Conservation (phyloP, 116 monocot genomes). For the Phalaenopsis hybrid region DNA sequence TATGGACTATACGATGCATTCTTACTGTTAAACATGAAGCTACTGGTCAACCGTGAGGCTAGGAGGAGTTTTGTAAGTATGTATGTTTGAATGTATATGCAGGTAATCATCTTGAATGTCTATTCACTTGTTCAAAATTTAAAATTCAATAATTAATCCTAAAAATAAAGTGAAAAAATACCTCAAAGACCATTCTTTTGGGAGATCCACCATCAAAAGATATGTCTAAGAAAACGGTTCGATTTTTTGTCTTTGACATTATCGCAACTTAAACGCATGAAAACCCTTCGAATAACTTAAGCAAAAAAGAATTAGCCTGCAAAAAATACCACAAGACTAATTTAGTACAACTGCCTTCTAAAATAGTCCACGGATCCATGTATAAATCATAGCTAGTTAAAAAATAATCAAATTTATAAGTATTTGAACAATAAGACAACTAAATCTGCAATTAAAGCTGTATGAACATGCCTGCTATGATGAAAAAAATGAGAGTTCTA, state of each 20-base stretch:
- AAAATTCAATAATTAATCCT: background rate
- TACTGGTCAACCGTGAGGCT: background rate
- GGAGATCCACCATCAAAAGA: conserved; percentile 29
- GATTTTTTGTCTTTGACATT: conserved; percentile 40
- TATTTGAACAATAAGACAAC: background rate
- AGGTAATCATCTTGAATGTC: background rate
- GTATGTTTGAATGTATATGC: background rate
- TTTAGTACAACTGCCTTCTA: background rate
- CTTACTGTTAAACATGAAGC: background rate
- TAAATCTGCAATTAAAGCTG: background rate
- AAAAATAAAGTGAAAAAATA: background rate
- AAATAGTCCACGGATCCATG: background rate
- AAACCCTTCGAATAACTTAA: background rate
- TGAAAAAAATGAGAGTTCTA: background rate
- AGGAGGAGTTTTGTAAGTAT: background rate
- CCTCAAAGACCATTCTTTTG: conserved; percentile 53
- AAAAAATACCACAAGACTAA: background rate
- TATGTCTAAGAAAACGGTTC: conserved; percentile 41
- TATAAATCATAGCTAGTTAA: background rate
- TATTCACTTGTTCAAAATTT: background rate
- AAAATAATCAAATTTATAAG: background rate
- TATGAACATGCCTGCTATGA: background rate
- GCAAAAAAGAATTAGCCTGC: background rate
- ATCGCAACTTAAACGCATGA: background rate
- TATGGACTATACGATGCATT: background rate